A percentile compares a stretch with the other conserved stretches of the same genome.
Evolutionary conservation across 2,329 filamentous ascomycete species (phyloP).

Genomic region (Camptophora hylomeconis): DNA sequence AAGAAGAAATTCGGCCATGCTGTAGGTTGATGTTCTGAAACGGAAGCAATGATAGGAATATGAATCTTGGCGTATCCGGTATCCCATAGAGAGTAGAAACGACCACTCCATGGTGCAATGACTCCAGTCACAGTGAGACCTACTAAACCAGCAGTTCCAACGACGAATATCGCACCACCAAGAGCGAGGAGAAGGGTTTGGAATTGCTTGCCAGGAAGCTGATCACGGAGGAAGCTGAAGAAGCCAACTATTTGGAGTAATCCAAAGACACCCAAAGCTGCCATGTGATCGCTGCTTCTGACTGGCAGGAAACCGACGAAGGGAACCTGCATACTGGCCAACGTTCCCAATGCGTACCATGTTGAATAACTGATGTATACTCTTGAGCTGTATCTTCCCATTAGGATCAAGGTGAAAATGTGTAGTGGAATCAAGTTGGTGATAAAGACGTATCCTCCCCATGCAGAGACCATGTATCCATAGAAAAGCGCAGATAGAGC

Average conservation of each 20-base stretch:
- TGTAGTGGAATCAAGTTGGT: conserved; percentile 93
- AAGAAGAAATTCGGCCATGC: conserved; percentile 99
- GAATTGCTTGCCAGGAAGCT: conserved; percentile 85
- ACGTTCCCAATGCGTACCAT: conserved; percentile 90
- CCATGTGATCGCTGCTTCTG: conserved; percentile 97
- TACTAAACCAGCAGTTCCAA: conserved; percentile 65
- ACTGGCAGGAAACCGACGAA: conserved; percentile 97
- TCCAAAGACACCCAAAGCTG: conserved; percentile 86
- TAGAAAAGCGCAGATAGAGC: conserved; percentile 91
- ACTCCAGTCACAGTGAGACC: conserved; percentile 73
- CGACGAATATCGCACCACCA: conserved; percentile 58
- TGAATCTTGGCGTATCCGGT: conserved; percentile 98
- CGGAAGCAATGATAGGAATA: conserved; percentile 98
- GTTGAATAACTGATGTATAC: conserved; percentile 95
- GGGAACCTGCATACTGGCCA: conserved; percentile 98
- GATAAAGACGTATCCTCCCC: conserved; percentile 99
- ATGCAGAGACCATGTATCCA: conserved; percentile 99
- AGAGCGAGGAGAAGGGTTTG: conserved; percentile 72
- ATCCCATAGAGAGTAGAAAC: conserved; percentile 99
- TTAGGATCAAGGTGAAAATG: conserved; percentile 83
- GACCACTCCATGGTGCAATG: conserved; percentile 93
- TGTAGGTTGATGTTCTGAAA: conserved; percentile 97
- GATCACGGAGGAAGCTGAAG: conserved; percentile 78
- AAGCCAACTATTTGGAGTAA: conserved; percentile 88
- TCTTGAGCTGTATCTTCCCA: conserved; percentile 89